Evolutionary conservation across 345 rosid genomes (phyloP).

Genomic region (Eutrema yunnanense): DNA sequence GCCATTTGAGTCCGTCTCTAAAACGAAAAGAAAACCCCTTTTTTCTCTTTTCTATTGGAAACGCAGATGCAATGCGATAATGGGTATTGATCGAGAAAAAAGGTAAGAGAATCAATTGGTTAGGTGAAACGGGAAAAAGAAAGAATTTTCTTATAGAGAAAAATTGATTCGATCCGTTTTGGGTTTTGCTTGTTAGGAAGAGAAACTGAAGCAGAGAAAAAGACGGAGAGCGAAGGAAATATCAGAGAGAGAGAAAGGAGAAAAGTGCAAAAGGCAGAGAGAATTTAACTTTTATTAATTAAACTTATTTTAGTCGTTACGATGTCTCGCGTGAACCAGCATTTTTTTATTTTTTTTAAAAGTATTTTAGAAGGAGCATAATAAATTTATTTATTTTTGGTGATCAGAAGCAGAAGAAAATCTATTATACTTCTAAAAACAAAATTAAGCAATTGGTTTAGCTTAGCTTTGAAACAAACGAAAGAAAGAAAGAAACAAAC

Average conservation of each 20-base stretch:
- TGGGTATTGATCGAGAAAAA: not conserved
- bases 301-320: constrained; percentile 18
- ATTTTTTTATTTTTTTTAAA: not conserved
- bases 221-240: constrained; percentile 26
- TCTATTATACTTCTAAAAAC: not conserved
- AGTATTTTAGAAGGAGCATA: not conserved
- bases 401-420: not conserved
- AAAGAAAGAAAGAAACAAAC: not conserved
- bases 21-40: not conserved
- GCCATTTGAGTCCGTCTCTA: constrained; percentile 44
- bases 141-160: not conserved
- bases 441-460: not conserved
- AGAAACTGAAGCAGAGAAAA: constrained; percentile 33
- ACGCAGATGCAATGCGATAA: constrained; percentile 25
- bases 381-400: not conserved
- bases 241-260: not conserved
- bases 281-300: not conserved
- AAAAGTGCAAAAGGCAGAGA: not conserved
- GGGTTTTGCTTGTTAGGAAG: constrained; percentile 29
- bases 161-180: constrained; percentile 29
- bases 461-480: not conserved
- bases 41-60: not conserved
- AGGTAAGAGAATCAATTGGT: constrained; percentile 8
- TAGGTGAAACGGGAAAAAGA: constrained; percentile 3
- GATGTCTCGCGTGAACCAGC: constrained; percentile 19